Conservation (phyloP, 768 basidiomycete genomes). For the Lactarius sp. region DNA sequence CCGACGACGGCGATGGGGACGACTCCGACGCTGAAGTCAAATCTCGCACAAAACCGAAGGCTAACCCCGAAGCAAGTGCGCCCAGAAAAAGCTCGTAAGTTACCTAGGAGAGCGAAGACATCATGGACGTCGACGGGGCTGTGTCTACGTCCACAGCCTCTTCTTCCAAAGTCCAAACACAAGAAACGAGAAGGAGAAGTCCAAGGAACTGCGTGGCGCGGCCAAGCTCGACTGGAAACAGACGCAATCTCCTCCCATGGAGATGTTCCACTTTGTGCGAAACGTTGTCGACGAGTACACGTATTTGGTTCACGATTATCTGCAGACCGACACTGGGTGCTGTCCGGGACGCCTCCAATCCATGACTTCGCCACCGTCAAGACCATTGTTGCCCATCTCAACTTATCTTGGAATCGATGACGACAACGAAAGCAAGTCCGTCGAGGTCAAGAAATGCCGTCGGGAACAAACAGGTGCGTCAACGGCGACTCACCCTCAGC, state of each 20-base stretch:
- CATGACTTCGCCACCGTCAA: conserved; percentile 88
- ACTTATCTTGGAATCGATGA: conserved; percentile 89
- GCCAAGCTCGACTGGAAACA: conserved; percentile 72
- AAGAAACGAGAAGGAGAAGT: conserved; percentile 39
- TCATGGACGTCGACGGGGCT: conserved; percentile 55
- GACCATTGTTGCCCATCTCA: conserved; percentile 83
- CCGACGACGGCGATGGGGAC: conserved; percentile 31
- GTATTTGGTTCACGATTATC: conserved; percentile 76
- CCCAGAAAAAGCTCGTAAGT: conserved; percentile 28
- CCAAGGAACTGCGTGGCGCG: conserved; percentile 41
- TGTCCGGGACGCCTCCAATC: conserved; percentile 95
- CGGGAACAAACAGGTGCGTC: conserved; percentile 75
- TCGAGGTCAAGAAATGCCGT: conserved; percentile 72
- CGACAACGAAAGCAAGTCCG: conserved; percentile 72
- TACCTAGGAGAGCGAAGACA: conserved; percentile 34
- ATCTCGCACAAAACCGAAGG: conserved; percentile 30
- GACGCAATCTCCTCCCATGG: conserved; percentile 79
- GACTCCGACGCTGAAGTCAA: conserved; percentile 37
- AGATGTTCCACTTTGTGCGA: conserved; percentile 89
- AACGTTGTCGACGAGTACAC: conserved; percentile 94
- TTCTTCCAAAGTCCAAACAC: conserved; percentile 27
- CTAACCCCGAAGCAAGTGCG: conserved; percentile 20
- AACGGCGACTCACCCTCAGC: neutral
- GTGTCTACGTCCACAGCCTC: conserved; percentile 35
- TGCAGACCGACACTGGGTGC: conserved; percentile 83